A percentile compares a stretch with the other conserved stretches of the same genome.
Evolutionary conservation across 208 protist genomes (phyloP).

Genomic region (Trypanosoma grayi): DNA sequence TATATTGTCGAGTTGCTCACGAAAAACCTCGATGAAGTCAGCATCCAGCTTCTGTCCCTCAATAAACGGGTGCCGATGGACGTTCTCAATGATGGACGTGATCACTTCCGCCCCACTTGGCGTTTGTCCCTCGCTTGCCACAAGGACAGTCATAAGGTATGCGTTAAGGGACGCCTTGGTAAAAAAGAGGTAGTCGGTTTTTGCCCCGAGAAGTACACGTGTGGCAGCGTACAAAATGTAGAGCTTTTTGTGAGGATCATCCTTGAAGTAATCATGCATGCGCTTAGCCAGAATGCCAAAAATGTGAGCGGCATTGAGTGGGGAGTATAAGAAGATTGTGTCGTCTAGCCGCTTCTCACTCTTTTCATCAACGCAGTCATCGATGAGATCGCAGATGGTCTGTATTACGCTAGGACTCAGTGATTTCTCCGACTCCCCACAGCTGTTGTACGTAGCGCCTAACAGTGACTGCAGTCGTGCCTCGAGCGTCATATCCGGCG

Average conservation of each 20-base stretch:
- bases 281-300: conserved; percentile 85
- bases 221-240: conserved; percentile 74
- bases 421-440: conserved; percentile 52
- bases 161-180: conserved; percentile 63
- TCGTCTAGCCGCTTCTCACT: conserved; percentile 51
- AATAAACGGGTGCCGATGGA: conserved; percentile 62
- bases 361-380: conserved; percentile 66
- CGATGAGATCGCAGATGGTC: conserved; percentile 59
- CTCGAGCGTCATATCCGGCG: conserved; percentile 65
- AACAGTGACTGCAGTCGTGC: conserved; percentile 66
- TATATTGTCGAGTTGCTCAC: conserved; percentile 64
- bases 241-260: conserved; percentile 83
- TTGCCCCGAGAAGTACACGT: conserved; percentile 58
- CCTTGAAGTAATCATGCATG: conserved; percentile 63
- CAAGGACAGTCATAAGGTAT: conserved; percentile 79
- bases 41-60: conserved; percentile 50
- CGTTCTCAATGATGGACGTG: conserved; percentile 65
- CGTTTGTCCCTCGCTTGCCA: conserved; percentile 63
- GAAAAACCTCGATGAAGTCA: conserved; percentile 56
- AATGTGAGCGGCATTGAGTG: conserved; percentile 64
- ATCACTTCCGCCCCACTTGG: conserved; percentile 66
- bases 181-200: conserved; percentile 38
- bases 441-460: conserved; percentile 68
- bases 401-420: conserved; percentile 72
- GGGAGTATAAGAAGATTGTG: conserved; percentile 56